Evolutionary conservation across 1,284 basidiomycete genomes (phyloP), one percentile per base, ranked within the genome.

Genomic region (Flammula alnicola): DNA sequence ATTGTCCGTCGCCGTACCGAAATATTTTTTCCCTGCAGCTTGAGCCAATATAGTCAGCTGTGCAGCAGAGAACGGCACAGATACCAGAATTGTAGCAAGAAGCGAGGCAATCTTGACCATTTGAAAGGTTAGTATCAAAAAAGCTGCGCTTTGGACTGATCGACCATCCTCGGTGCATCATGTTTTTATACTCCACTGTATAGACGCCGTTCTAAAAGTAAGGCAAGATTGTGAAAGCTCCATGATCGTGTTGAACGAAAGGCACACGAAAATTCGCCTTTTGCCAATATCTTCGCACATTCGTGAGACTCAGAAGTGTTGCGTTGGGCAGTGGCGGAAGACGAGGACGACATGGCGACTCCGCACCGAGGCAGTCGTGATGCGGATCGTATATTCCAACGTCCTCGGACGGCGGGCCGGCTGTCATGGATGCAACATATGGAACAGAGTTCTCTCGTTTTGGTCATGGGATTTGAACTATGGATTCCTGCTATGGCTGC

Each of bases 1-100:
- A 58, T 83, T 83, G 63, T 81, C 80, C 0, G 80, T 83, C n/a
- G 81, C 81, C 14, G 77, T 72, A 25, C 83, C 82, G 47, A 84
- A 80, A 67, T 84, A 84, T 25, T 70, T 58, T 63, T 82, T 82
- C 12, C 78, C 77, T 9, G 76, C 73, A 23, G 75, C 65, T 52
- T 70, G 71, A 3, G 80, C 79, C 14, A 57, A 49, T 17, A 48
- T 54, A 20, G 44, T 47, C 14, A 57, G 35, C 27, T 57, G 55
- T 20, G 52, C 55, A 27, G 29, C 27, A 19, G 45, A 53, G 23
- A 54, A 46, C 1, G 55, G 49, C 9, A 40, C 20, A 14, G 39
- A 48, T 3, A 51, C 30, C 16, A 54, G 31, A 4, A 57, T 35
- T 7, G 43, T 11, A 36, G 43, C 31, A 16, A 52, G 6, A 27